Percentiles rank a stretch among this genome's conserved stretches.
Conservation (phyloP, 169 alveolate species). For the Cryptosporidium ryanae region DNA sequence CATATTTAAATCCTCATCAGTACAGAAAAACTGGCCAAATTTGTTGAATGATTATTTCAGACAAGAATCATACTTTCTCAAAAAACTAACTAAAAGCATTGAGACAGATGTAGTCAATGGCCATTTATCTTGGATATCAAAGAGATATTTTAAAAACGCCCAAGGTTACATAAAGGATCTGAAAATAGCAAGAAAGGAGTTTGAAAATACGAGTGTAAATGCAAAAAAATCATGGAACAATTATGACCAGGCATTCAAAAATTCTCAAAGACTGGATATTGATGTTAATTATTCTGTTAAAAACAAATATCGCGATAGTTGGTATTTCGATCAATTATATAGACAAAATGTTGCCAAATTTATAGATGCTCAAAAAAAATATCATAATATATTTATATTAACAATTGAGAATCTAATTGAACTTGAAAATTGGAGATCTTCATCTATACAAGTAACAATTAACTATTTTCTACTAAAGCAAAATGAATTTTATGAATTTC, state of each 20-base stretch:
- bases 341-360: slow-evolving; percentile 44
- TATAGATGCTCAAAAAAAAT: slow-evolving; percentile 40
- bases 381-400: neutral
- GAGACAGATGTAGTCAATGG: slow-evolving; percentile 72
- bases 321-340: slow-evolving; percentile 62
- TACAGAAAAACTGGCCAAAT: slow-evolving; percentile 49
- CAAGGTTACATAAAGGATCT: slow-evolving; percentile 16
- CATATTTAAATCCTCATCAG: slow-evolving; percentile 7
- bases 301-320: slow-evolving; percentile 37
- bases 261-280: slow-evolving; percentile 30
- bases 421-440: slow-evolving; percentile 57
- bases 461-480: slow-evolving; percentile 35
- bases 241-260: slow-evolving; percentile 42
- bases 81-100: slow-evolving; percentile 32
- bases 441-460: slow-evolving; percentile 50
- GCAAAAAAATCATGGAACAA: slow-evolving; percentile 54
- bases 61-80: slow-evolving; percentile 39
- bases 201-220: neutral
- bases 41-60: slow-evolving; percentile 7
- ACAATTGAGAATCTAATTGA: slow-evolving; percentile 62
- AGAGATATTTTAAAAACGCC: slow-evolving; percentile 63
- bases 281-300: slow-evolving; percentile 39
- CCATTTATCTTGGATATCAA: slow-evolving; percentile 58
- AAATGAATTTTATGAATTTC: slow-evolving; percentile 35
- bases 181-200: slow-evolving; percentile 35